Evolutionary conservation across 495 filamentous ascomycete species (phyloP), one percentile per base, ranked within the genome.

Genomic region (Xylaria castorea): DNA sequence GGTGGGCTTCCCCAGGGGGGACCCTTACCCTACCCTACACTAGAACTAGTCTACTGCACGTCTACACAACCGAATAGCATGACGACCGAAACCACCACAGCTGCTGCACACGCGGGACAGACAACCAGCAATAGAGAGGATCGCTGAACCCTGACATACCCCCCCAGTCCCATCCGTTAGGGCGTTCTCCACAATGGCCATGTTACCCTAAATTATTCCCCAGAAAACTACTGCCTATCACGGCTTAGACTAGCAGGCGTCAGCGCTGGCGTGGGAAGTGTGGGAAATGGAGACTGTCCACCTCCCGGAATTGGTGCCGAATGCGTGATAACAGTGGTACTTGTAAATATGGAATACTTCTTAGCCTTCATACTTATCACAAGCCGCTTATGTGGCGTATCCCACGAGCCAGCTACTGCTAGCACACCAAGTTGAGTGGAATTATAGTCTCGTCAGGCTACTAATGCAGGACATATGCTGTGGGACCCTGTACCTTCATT

Each of bases 71-170:
- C 48, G 48, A 68, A 61, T 25, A 57, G 42, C 34, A 44, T 34
- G 27, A 68, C 53, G 66, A 70, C 55, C 55, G 67, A 70, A 70
- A 48, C 67, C 57, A 40, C 67, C 72, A 72, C 70, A 76, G 74
- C 77, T 79, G 77, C 77, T 79, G 77, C 77, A 79, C 68, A 73
- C 75, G 75, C 74, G 73, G 75, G 71, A 72, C 51, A 74, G 72
- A 77, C 25, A 40, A 38, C 67, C 55, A 70, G 67, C 67, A 62
- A 62, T 9, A 70, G 67, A 70, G 53, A 62, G 53, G 53, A 71
- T 71, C 69, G 58, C 48, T 66, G 69, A 44, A 71, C 69, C 69
- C 69, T 55, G 53, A 38, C 67, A 61, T 27, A 42, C 20, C 48
- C 58, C 58, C 46, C 58, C 69, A 71, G 69, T 55, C 22, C 61